Evolutionary conservation across 371 early-diverging fungal species (phyloP).

Genomic region (Mortierella sp.): DNA sequence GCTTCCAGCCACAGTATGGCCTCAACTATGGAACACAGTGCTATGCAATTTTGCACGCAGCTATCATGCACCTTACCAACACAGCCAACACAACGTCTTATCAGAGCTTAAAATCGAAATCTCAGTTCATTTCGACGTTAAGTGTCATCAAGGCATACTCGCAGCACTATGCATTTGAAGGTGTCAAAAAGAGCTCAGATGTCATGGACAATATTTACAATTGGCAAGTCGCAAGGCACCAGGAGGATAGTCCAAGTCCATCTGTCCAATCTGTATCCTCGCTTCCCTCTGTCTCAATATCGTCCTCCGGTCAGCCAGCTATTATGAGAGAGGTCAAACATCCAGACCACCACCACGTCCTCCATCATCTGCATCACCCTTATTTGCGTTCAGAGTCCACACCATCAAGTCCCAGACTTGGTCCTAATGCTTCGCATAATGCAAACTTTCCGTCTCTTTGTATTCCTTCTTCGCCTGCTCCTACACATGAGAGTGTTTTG

Average conservation of each 20-base stretch:
- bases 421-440: conserved; percentile 15
- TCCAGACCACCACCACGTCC: conserved; percentile 54
- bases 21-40: conserved; percentile 56
- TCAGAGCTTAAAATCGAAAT: conserved; percentile 55
- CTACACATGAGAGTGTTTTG: conserved; percentile 34
- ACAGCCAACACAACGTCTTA: conserved; percentile 56
- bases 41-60: conserved; percentile 52
- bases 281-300: conserved; percentile 28
- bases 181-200: conserved; percentile 57
- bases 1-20: conserved; percentile 56
- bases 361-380: conserved; percentile 53
- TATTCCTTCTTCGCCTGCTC: conserved; percentile 54
- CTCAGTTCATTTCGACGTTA: conserved; percentile 53
- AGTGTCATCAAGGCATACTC: conserved; percentile 57
- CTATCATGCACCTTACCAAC: conserved; percentile 57
- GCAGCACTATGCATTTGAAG: conserved; percentile 54
- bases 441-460: conserved; percentile 49
- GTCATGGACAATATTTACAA: conserved; percentile 58
- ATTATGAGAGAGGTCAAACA: conserved; percentile 53
- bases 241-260: conserved; percentile 55
- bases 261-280: conserved; percentile 18
- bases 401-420: conserved; percentile 46
- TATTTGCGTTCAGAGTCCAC: conserved; percentile 51
- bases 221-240: conserved; percentile 55
- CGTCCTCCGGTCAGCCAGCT: conserved; percentile 25